Conservation (phyloP, 805 yeast species). For the Saccharomycopsis lassenensis region DNA sequence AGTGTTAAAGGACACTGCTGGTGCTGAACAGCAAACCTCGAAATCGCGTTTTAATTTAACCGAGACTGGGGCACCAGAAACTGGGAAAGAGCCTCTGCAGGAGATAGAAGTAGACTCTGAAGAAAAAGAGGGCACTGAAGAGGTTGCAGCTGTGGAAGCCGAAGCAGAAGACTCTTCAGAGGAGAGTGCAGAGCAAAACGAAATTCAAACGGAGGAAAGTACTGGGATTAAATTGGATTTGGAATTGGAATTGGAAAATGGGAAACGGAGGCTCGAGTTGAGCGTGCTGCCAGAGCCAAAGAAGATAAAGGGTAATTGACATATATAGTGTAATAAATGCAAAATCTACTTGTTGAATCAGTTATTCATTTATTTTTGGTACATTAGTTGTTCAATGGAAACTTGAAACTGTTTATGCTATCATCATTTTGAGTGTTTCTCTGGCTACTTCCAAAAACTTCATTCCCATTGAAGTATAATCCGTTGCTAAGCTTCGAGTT, state of each 20-base stretch:
- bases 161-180: neutral
- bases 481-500: neutral
- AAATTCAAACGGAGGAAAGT: neutral
- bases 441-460: neutral
- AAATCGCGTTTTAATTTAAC: neutral
- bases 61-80: neutral
- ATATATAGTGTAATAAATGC: neutral
- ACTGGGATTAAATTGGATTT: neutral
- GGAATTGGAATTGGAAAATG: neutral
- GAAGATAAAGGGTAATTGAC: too few relatives aligned
- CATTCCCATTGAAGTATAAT: neutral
- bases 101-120: neutral
- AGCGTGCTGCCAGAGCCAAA: too few relatives aligned
- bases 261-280: too few relatives aligned
- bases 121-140: neutral
- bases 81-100: neutral
- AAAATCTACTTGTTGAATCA: neutral
- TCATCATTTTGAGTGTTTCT: slow-evolving; percentile 1
- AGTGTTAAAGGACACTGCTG: neutral
- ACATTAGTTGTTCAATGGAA: slow-evolving; percentile 2
- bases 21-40: neutral
- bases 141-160: neutral
- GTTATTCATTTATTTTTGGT: neutral
- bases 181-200: neutral
- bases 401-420: slow-evolving; percentile 9